Base-by-base conservation (phyloP, 2,329 filamentous ascomycete genomes). In the Pseudogymnoascus sp. region DNA sequence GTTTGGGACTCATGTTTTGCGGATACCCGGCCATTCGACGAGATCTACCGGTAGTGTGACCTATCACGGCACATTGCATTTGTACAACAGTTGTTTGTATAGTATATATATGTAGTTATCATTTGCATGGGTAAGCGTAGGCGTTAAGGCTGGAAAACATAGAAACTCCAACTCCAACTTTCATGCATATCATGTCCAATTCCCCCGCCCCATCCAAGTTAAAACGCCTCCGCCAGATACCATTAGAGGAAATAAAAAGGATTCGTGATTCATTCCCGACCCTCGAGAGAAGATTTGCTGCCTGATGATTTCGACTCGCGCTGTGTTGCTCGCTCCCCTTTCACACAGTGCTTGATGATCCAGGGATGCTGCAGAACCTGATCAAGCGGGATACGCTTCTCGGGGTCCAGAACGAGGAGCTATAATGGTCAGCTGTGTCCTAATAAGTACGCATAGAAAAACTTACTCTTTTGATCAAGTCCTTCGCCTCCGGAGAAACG, bases 1-100 rank as follows among this genome's bases (percentile, higher is more conserved):
- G 95, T 99, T n/a, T 99, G 93, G 91, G 93, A 96, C 69, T 97
- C 92, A 70, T 99, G 95, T 76, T 99, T 96, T 75, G 80, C 85
- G 61, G 95, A 99, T 76, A 98, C 93, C 3, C 82, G 95, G 72
- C 95, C 95, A 2, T 99, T 99, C 76, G 92, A 98, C 75, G 93
- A 98, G 75, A 92, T 99, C 61, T 99, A 96, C 75, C 87, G 91
- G 75, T 93, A 75, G 78, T 56, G n/a, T 60, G 28, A 6, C 10
- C 2, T 33, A 12, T 56, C 50, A 56, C 28, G 50, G 10, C 26
- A 19, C n/a, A 19, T 56, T 19, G 10, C 28, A 8, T 33, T 56
- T 56, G 50, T 56, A 60, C 38, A 38, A 41, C 35, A 60, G 22
- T 26, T 60, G 59, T 60, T 38, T 41, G 33, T 60, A 38, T 60